Evolutionary conservation across 2,329 filamentous ascomycete genomes (phyloP), one percentile per base, ranked within the genome.

Genomic region (Cercospora berteroae): DNA sequence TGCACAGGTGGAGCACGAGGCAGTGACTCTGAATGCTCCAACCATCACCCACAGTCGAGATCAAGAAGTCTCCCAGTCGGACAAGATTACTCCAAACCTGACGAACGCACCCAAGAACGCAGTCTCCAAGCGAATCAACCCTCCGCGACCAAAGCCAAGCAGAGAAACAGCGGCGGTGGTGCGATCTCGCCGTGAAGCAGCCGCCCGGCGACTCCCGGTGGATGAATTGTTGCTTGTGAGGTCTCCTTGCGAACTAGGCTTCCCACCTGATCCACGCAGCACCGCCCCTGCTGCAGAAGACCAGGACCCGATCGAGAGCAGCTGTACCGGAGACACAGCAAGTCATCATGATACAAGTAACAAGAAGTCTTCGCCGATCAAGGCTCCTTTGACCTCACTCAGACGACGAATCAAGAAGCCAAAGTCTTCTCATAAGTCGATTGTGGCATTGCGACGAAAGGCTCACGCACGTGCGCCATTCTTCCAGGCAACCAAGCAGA

Each of bases 201-300:
- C 12, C 8, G 20, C n/a, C 5, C 23, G 48, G 10, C 48, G 48
- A 55, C 48, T 55, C 4, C 70, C 73, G 18, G 68, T 71, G 20
- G 70, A 73, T 25, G 72, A 74, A 63, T 59, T 75, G 16, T 20
- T 69, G 3, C 60, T 74, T n/a, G 69, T 72, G 9, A 5, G 67
- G 3, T 65, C 65, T 8, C 60, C 55, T 18, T 1, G 42, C 58
- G 16, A 33, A 33, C 29, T 29, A 8, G 60, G 62, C n/a, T 23
- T 29, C 20, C 2, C 36, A 6, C 33, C 20, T 9, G 63, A 60
- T 27, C 61, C 61, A 10, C 12, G 20, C n/a, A 69, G 67, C 56
- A 67, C 27, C 25, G 25, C 27, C 1, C 60, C 52, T 13, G 66
- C 62, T 20, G 29, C 63, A 27, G 62, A 66, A 6, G 58, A n/a